phyloP scores from a whole-genome alignment of 345 rosid genomes.

The Salix viminalis region DNA sequence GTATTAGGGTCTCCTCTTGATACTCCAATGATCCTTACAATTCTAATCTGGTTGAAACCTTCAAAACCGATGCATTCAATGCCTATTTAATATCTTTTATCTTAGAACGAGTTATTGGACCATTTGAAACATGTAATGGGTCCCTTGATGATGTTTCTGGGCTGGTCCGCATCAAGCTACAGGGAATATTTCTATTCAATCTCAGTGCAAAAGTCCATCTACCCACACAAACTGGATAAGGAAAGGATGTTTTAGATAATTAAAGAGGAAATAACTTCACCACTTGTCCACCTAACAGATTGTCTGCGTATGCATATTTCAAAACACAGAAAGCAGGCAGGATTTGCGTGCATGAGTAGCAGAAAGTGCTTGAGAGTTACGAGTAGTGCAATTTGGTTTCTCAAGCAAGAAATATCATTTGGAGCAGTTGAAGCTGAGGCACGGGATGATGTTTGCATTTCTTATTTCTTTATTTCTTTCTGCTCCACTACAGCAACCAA shows the following conservation, averaged over 20 bases:
- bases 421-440: slow-evolving; percentile 36
- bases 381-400: neutral
- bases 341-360: neutral
- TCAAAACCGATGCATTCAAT: too few species aligned
- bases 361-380: neutral
- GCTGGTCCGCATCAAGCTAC: too few species aligned
- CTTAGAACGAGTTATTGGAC: too few species aligned
- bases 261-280: neutral
- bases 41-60: too few species aligned
- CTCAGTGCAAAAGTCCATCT: neutral
- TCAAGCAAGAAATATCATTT: neutral
- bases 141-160: too few species aligned
- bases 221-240: neutral
- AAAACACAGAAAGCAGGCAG: too few species aligned
- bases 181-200: too few species aligned
- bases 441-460: slow-evolving; percentile 29
- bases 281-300: neutral
- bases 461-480: slow-evolving; percentile 30
- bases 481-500: slow-evolving; percentile 26
- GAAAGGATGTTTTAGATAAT: neutral
- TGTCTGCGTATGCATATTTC: too few species aligned
- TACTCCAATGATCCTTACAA: too few species aligned
- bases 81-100: too few species aligned
- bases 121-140: too few species aligned
- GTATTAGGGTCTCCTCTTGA: rapidly evolving